A percentile compares a stretch with the other conserved stretches of the same genome.
These are phyloP conservation scores for Eimeria nieschulzi DNA, from an alignment of 169 alveolate genomes.

Conservation along the genomic window DNA sequence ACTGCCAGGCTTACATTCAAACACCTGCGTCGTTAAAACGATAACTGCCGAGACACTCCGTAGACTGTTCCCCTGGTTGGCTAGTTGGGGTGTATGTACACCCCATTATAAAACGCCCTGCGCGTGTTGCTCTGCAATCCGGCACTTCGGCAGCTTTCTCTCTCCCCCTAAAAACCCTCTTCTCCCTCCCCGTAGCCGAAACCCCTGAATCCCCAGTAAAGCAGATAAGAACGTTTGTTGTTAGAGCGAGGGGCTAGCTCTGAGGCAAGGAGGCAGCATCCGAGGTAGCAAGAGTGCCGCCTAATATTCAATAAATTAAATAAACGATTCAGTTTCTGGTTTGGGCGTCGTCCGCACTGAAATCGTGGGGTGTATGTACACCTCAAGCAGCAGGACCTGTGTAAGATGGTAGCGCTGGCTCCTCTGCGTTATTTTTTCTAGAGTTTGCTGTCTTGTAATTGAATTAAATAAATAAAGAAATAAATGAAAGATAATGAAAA, in stretches of 20 bases:
- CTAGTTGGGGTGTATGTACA: too few species aligned
- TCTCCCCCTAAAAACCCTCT: too few species aligned
- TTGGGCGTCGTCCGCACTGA: not conserved
- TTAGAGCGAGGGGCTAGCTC: not conserved
- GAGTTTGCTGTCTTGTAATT: not conserved
- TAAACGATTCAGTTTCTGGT: not conserved
- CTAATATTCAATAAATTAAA: not conserved
- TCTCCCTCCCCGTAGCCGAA: too few species aligned
- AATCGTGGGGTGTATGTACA: constrained; percentile 2
- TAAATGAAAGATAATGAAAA: not conserved
- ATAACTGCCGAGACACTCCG: too few species aligned
- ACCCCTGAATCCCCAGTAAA: not conserved
- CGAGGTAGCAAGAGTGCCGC: not conserved
- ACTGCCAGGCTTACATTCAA: too few species aligned
- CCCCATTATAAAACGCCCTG: too few species aligned
- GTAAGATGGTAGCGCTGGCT: not conserved
- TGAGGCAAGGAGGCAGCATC: not conserved
- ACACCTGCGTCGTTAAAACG: too few species aligned
- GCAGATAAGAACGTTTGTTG: not conserved
- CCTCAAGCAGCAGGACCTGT: not conserved
- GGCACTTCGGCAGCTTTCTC: too few species aligned
- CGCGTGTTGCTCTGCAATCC: too few species aligned
- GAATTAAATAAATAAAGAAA: not conserved
- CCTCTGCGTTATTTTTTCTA: not conserved
- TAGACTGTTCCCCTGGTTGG: too few species aligned